Conservation (phyloP, 495 filamentous ascomycete genomes). For the Rhypophila decipiens region DNA sequence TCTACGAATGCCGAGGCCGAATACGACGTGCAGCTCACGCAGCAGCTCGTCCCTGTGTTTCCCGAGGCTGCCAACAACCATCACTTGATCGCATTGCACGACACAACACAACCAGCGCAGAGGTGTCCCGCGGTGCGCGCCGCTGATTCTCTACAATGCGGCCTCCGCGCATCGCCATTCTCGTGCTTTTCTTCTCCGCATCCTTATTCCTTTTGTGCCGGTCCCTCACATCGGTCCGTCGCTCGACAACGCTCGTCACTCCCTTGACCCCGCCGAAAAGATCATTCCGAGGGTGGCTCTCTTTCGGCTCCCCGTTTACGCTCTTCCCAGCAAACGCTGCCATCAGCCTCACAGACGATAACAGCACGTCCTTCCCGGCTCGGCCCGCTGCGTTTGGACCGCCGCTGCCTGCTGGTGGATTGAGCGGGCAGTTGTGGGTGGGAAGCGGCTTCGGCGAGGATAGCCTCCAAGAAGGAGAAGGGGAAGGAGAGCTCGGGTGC, state of each 20-base stretch:
- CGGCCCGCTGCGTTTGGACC: constrained; percentile 92
- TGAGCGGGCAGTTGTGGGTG: constrained; percentile 84
- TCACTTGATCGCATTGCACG: neutral
- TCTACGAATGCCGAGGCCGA: constrained; percentile 3
- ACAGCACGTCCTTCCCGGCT: constrained; percentile 92
- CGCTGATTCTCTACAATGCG: constrained; percentile 31
- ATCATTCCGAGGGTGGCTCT: constrained; percentile 36
- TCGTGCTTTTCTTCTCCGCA: constrained; percentile 39
- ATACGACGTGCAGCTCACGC: constrained; percentile 2
- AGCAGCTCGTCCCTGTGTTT: constrained; percentile 1
- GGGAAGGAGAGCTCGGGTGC: constrained; percentile 89
- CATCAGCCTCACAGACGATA: constrained; percentile 95
- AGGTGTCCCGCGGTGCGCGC: neutral
- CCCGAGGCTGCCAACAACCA: neutral
- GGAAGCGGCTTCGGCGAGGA: constrained; percentile 85
- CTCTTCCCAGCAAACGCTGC: constrained; percentile 92
- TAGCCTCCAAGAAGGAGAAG: constrained; percentile 51
- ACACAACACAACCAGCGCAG: neutral
- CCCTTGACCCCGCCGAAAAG: constrained; percentile 25
- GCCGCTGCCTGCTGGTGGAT: constrained; percentile 61
- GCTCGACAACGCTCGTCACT: constrained; percentile 18
- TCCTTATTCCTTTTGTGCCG: constrained; percentile 43
- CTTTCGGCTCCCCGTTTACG: constrained; percentile 50
- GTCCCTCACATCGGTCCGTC: constrained; percentile 28
- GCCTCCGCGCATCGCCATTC: constrained; percentile 38